Evolutionary conservation across 129 eudicot species (phyloP), one percentile per base, ranked within the genome.

Genomic region (Dittrichia graveolens): DNA sequence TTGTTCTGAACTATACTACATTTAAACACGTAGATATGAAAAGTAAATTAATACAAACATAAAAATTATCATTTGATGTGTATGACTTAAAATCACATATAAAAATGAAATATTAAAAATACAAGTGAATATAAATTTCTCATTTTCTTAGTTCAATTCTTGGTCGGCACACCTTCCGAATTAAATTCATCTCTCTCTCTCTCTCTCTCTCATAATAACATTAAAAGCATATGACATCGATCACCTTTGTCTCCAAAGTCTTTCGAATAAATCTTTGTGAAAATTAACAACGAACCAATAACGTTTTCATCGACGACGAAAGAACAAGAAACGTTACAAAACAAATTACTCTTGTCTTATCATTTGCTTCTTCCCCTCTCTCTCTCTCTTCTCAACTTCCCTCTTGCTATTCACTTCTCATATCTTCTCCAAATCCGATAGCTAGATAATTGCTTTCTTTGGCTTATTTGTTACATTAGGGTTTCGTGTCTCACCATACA

Each of bases 301-400:
- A 73, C 84, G 78, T 82, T 82, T 79, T 79, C 83, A 76, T 82
- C 87, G 82, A 80, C 60, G 79, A 86, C 83, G 75, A 80, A 83
- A 72, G 19, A 73, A 82, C 83, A 85, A 82, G 81, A 76, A 79
- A 76, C 75, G 68, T 48, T 34, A 71, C 31, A 58, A 61, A 47
- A 54, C 70, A 65, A 66, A 52, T 52, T 45, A 34, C 52, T 62
- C 56, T 74, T 73, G 79, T 79, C 83, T 44, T 64, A 64, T 39
- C 8, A 63, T 44, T 11, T 74, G 19, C 78, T 37, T 59, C 58
- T 48, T 79, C 78, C 65, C 38, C 11, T 48, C 61, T 10, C 1
- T 50, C 11, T 58, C 9, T 31, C 9, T 11, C 34, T 58, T 53
- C 49, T 31, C 8, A 10, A 4, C 41, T 74, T 74, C 46, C 52